Conservation (phyloP, 106 monocot species). For the Chionographis japonica region DNA sequence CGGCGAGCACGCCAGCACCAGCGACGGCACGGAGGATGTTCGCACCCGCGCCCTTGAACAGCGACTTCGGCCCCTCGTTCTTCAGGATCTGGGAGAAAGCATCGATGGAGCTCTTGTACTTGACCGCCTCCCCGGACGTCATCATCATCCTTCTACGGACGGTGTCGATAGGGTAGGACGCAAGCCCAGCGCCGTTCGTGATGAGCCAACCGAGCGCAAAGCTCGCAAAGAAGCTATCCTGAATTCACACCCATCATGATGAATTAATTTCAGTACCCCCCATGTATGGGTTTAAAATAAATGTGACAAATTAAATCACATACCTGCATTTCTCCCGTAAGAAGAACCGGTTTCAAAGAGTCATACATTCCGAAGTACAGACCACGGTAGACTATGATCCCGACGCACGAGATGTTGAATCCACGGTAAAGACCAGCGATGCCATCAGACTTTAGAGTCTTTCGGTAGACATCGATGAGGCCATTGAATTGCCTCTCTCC, state of each 20-base stretch:
- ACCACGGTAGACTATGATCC: conserved; percentile 23
- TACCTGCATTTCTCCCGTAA: conserved; percentile 27
- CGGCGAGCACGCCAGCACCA: conserved; percentile 35
- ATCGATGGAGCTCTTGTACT: conserved; percentile 23
- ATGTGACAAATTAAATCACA: background rate
- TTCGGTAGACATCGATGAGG: conserved; percentile 26
- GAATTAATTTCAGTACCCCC: background rate
- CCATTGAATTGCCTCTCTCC: conserved; percentile 33
- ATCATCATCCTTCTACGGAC: conserved; percentile 31
- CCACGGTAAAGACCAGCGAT: conserved; percentile 25
- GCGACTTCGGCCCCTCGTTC: conserved; percentile 33
- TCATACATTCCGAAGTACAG: conserved; percentile 34
- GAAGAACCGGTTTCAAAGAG: conserved; percentile 27
- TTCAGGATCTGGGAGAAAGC: conserved; percentile 30
- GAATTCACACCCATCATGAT: background rate
- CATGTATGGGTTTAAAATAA: too few relatives aligned
- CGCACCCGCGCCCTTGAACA: conserved; percentile 30
- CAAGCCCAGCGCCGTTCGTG: conserved; percentile 21
- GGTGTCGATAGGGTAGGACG: conserved; percentile 20
- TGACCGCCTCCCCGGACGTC: conserved; percentile 25
- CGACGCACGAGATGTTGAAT: conserved; percentile 26
- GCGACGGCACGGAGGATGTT: conserved; percentile 34
- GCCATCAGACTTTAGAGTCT: conserved; percentile 23
- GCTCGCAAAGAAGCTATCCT: conserved; percentile 38
- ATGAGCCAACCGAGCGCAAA: conserved; percentile 22